phyloP scores from a whole-genome alignment of 176 grass and related monocot species.

The Zoysia pacifica region DNA sequence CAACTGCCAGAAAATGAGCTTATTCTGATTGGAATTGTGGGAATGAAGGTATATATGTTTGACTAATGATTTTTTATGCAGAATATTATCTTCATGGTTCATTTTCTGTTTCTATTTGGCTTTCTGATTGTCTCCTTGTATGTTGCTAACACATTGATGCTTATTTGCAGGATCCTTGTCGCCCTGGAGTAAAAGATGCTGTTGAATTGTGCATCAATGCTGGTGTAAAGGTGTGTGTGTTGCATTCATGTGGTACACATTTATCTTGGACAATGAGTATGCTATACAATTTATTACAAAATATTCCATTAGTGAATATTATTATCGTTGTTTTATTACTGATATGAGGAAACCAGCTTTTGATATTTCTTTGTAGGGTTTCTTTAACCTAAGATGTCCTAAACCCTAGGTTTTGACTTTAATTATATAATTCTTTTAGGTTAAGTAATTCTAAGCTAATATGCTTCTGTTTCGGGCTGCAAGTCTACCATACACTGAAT shows the following conservation, averaged over 20 bases:
- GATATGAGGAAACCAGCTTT: conserved; percentile 23
- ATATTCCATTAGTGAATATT: background rate
- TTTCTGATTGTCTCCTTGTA: background rate
- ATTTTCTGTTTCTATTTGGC: conserved; percentile 6
- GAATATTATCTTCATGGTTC: conserved; percentile 18
- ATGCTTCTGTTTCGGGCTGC: background rate
- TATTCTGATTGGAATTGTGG: conserved; percentile 75
- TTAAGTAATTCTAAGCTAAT: background rate
- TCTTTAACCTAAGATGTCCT: background rate
- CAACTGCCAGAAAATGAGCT: conserved; percentile 71
- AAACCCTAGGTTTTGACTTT: conserved; percentile 7
- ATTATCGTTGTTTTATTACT: background rate
- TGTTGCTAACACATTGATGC: conserved; percentile 41
- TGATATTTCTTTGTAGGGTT: background rate
- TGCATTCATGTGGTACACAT: conserved; percentile 10
- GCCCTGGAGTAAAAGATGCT: conserved; percentile 79
- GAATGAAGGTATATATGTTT: conserved; percentile 75
- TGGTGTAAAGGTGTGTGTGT: conserved; percentile 73
- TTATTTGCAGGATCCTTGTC: conserved; percentile 84
- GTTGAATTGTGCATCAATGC: conserved; percentile 71
- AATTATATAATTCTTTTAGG: background rate
- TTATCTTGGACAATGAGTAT: conserved; percentile 21
- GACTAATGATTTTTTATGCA: conserved; percentile 33
- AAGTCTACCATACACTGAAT: conserved; percentile 5
- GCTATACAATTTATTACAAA: conserved; percentile 10